phyloP scores from a whole-genome alignment of 2,329 filamentous ascomycete genomes.

The Fusarium sp. region DNA sequence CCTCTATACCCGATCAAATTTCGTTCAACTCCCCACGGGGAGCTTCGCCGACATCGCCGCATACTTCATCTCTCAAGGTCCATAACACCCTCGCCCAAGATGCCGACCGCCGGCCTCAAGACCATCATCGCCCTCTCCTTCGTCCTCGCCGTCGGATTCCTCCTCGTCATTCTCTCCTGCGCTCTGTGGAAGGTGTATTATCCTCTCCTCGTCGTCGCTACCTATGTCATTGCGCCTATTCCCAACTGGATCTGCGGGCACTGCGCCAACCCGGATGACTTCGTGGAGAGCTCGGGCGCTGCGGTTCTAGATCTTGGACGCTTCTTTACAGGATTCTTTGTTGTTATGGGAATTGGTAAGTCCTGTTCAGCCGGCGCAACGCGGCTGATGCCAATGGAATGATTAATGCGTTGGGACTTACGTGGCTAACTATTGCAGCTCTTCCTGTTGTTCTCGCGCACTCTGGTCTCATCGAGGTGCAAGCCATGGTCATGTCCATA shows the following conservation, averaged over 20 bases:
- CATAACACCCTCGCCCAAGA: conserved; percentile 53
- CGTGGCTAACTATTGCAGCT: conserved; percentile 65
- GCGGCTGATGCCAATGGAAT: not conserved
- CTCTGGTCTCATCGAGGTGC: conserved; percentile 81
- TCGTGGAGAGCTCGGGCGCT: conserved; percentile 85
- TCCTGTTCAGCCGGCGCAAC: conserved; percentile 42
- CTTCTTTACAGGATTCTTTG: conserved; percentile 94
- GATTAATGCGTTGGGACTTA: not conserved
- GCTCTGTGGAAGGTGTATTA: conserved; percentile 96
- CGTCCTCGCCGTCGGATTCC: conserved; percentile 97
- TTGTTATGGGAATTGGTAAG: conserved; percentile 97
- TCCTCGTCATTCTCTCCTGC: conserved; percentile 97
- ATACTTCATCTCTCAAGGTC: not conserved
- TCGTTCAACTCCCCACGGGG: conserved; percentile 19
- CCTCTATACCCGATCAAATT: not conserved
- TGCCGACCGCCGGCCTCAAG: conserved; percentile 90
- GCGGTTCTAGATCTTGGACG: conserved; percentile 92
- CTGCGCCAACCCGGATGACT: conserved; percentile 93
- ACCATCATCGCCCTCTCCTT: conserved; percentile 99
- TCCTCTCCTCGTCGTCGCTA: conserved; percentile 93
- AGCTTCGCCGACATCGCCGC: conserved; percentile 23
- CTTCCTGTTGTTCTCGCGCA: conserved; percentile 91
- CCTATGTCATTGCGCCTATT: conserved; percentile 91
- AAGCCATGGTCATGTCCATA: conserved; percentile 96
- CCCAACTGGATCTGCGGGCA: conserved; percentile 96